Evolutionary conservation across 805 yeast genomes (phyloP), one percentile per base, ranked within the genome.

Genomic region (Grigorovia transvaalensis): DNA sequence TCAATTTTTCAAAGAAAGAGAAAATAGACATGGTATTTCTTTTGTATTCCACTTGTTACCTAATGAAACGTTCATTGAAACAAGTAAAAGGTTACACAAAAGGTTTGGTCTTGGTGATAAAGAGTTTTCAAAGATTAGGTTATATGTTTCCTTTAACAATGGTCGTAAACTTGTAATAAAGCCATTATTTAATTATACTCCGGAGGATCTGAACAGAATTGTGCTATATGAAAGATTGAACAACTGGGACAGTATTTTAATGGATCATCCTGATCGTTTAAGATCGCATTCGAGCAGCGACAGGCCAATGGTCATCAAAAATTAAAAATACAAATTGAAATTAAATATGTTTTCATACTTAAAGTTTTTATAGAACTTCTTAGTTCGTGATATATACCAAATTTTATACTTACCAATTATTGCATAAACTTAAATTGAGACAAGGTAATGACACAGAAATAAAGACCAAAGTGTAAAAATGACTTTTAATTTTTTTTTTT

Each of bases 231-330:
- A 82, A 50, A 76, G 76, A 44, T 63, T 82, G 53, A 67, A 71
- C 17, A 71, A 72, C 9, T 72, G 72, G 46, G 82, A 78, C 53
- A 74, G 73, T 35, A 70, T 93, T 49, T 95, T 90, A 29, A 72
- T 93, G 63, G 96, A 93, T 63, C 96, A 88, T 61, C 89, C 93
- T 1, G 96, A 88, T 64, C 78, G 93, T 61, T 72, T 81, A 44
- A 76, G 82, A n/a, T 75, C 82, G 53, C 74, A 78, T 51, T 74
- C 71, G 6, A 62, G 77, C 8, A 74, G 73, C 54, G 82, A 79
- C 61, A 76, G 82, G 51, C 82, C 85, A 19, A 82, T 82, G 66
- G 75, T 76, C 48, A 80, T 81, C 52, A 79, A 76, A 62, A 72
- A 66, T 52, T 64, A 52, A 54, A 23, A 23, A 23, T 6, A 23